Conservation (phyloP, 352 stramenopile species). For the Saprolegnia parasitica region DNA sequence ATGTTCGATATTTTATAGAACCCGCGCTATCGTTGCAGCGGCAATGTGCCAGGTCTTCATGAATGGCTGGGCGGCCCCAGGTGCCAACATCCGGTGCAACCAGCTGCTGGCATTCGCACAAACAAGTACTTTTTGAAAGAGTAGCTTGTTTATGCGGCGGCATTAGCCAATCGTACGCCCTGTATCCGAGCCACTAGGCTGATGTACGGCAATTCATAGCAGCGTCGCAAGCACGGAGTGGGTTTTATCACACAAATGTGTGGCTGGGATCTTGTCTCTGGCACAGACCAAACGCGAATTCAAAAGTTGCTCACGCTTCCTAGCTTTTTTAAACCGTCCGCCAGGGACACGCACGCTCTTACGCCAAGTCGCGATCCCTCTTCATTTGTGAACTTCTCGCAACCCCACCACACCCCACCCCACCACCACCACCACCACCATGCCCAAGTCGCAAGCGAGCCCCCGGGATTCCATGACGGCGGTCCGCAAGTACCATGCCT, state of each 20-base stretch:
- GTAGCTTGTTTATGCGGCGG: neutral
- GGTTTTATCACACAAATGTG: neutral
- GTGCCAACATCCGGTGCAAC: neutral
- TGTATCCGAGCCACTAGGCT: neutral
- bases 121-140: neutral
- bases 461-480: neutral
- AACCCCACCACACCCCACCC: too few species aligned
- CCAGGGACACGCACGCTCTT: neutral
- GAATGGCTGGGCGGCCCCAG: neutral
- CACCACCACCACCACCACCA: too few species aligned
- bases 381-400: neutral
- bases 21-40: too few species aligned
- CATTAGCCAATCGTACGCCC: neutral
- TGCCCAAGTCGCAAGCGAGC: neutral
- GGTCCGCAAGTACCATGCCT: neutral
- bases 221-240: neutral
- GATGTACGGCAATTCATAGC: neutral
- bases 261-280: neutral
- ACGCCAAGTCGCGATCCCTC: neutral
- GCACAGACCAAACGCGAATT: neutral
- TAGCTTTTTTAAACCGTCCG: neutral
- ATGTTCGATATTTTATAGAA: neutral
- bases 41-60: neutral
- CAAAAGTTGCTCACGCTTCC: neutral
- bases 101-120: neutral